Conservation (phyloP, 306 rosid genomes). For the Sophora flavescens region DNA sequence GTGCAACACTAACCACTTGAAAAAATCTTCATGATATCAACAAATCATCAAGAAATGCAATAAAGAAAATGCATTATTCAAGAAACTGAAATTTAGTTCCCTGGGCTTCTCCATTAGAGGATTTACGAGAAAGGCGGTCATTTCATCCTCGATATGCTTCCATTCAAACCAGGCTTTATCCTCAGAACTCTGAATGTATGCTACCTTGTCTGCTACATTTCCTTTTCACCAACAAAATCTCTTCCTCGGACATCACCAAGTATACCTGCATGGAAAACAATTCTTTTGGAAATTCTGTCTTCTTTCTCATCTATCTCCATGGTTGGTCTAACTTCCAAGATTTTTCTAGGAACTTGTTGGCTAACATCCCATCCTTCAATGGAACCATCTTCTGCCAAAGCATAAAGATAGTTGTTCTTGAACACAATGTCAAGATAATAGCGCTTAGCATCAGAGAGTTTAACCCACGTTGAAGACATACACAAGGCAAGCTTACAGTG, state of each 20-base stretch:
- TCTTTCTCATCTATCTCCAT: not conserved
- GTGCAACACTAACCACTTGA: too few species aligned
- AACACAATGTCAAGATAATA: constrained; percentile 38
- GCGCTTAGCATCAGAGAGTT: not conserved
- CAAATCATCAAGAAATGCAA: too few species aligned
- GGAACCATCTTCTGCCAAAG: constrained; percentile 10
- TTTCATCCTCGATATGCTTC: too few species aligned
- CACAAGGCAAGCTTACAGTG: constrained; percentile 14
- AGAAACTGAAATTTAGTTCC: too few species aligned
- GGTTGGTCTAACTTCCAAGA: not conserved
- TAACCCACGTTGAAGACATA: not conserved
- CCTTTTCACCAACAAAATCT: constrained; percentile 19
- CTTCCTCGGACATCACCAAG: constrained; percentile 1
- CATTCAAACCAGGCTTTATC: too few species aligned
- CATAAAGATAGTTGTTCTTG: constrained; percentile 3
- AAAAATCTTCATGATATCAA: too few species aligned
- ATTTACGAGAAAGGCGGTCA: too few species aligned
- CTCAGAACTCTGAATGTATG: too few species aligned
- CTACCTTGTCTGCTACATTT: too few species aligned
- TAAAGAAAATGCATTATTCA: too few species aligned
- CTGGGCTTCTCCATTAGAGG: too few species aligned
- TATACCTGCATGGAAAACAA: constrained; percentile 2
- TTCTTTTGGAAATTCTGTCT: not conserved
- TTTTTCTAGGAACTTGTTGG: not conserved
- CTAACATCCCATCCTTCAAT: constrained; percentile 34